Percentiles rank a stretch among this genome's conserved stretches.
Conservation (phyloP, 2,329 filamentous ascomycete genomes). For the Apiospora saccharicola region DNA sequence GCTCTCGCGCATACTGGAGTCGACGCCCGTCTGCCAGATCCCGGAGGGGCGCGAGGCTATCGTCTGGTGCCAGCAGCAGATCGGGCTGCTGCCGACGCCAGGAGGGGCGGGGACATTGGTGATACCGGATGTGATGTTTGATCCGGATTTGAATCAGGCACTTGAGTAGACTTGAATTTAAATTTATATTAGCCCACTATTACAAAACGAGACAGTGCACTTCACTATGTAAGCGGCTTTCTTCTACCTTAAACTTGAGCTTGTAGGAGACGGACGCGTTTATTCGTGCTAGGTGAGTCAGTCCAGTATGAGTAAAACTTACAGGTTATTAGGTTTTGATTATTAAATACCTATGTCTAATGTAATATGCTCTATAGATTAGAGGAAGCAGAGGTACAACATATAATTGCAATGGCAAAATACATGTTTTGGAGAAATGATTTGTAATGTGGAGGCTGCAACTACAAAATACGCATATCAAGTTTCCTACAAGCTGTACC, state of each 20-base stretch:
- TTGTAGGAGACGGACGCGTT: too few relatives aligned
- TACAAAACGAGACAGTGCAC: too few relatives aligned
- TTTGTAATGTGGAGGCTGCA: background rate
- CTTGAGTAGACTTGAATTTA: background rate
- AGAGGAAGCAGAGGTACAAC: background rate
- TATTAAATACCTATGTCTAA: too few relatives aligned
- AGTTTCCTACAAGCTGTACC: slow-evolving; percentile 36
- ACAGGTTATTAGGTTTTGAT: too few relatives aligned
- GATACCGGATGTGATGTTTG: background rate
- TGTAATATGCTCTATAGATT: background rate
- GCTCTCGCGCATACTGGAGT: background rate
- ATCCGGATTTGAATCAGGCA: background rate
- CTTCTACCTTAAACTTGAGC: too few relatives aligned
- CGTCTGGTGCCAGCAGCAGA: slow-evolving; percentile 13
- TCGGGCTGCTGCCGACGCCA: background rate
- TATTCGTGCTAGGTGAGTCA: too few relatives aligned
- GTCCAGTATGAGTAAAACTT: too few relatives aligned
- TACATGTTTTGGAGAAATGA: too few relatives aligned
- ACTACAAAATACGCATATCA: background rate
- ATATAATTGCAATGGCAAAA: background rate
- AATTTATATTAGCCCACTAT: background rate
- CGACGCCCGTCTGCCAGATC: background rate
- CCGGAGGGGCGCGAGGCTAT: background rate
- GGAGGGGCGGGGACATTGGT: background rate
- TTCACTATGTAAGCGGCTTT: too few relatives aligned